These are phyloP conservation scores for Collybia mongolica DNA, from an alignment of 768 basidiomycete species.

Conservation along the genomic window DNA sequence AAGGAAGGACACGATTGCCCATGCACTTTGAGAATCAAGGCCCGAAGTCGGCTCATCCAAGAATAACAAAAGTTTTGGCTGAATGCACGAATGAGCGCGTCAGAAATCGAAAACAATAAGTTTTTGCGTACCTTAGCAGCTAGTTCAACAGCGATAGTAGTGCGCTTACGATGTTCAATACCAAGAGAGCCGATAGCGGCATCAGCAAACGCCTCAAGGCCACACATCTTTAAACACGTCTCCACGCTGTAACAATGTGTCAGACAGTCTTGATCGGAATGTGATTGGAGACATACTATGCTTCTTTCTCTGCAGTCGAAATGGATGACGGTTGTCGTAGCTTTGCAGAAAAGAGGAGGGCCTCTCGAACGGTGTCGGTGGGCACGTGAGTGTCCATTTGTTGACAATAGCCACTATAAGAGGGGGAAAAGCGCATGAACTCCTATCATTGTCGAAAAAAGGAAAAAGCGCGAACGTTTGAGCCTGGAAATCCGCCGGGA, in stretches of 20 bases:
- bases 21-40: slow-evolving; percentile 83
- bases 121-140: slow-evolving; percentile 69
- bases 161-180: slow-evolving; percentile 75
- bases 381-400: slow-evolving; percentile 82
- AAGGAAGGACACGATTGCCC: slow-evolving; percentile 78
- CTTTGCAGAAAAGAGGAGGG: slow-evolving; percentile 75
- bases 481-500: slow-evolving; percentile 45
- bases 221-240: slow-evolving; percentile 45
- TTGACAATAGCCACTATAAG: slow-evolving; percentile 67
- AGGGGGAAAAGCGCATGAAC: no score
- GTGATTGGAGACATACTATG: slow-evolving; percentile 55
- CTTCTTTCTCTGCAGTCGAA: slow-evolving; percentile 68
- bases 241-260: slow-evolving; percentile 14
- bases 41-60: slow-evolving; percentile 90
- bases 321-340: slow-evolving; percentile 73
- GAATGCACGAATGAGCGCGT: no score
- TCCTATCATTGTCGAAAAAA: neutral
- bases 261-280: neutral
- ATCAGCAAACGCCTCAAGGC: slow-evolving; percentile 62
- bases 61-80: slow-evolving; percentile 81
- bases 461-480: slow-evolving; percentile 38
- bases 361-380: slow-evolving; percentile 77
- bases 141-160: slow-evolving; percentile 85
- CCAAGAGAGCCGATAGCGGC: slow-evolving; percentile 67
- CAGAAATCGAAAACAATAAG: neutral